Conservation (phyloP, 208 protist genomes). For the Trypanosoma conorhini region DNA sequence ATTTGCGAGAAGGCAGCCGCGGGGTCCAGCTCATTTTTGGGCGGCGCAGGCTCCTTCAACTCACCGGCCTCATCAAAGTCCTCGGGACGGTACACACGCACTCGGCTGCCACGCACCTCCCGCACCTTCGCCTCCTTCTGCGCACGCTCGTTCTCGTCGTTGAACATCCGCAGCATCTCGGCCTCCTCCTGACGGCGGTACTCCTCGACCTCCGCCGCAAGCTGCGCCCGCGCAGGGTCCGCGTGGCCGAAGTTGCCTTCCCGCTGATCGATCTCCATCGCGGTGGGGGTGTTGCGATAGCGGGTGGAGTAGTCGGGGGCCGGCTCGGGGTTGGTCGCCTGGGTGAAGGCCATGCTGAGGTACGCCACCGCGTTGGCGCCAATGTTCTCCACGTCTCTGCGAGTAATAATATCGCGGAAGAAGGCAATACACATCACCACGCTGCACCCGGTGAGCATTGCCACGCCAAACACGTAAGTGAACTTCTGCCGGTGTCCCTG, state of each 20-base stretch:
- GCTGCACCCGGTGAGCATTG: constrained; percentile 43
- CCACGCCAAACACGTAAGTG: constrained; percentile 53
- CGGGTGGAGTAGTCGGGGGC: constrained; percentile 80
- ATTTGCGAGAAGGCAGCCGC: constrained; percentile 46
- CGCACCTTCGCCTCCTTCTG: constrained; percentile 20
- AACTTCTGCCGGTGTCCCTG: constrained; percentile 36
- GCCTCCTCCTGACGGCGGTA: constrained; percentile 58
- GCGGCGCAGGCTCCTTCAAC: constrained; percentile 24
- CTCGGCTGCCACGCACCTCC: constrained; percentile 41
- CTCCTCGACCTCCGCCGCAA: constrained; percentile 34
- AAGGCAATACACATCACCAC: constrained; percentile 63
- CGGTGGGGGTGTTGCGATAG: constrained; percentile 75
- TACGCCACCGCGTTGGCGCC: constrained; percentile 60
- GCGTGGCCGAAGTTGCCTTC: constrained; percentile 35
- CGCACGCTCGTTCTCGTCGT: constrained; percentile 67
- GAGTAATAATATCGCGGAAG: constrained; percentile 49
- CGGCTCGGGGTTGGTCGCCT: constrained; percentile 78
- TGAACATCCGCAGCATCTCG: constrained; percentile 74
- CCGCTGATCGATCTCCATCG: constrained; percentile 68
- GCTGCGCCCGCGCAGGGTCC: constrained; percentile 27
- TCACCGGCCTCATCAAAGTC: constrained; percentile 41
- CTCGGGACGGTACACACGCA: constrained; percentile 56
- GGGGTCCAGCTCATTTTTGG: constrained; percentile 10
- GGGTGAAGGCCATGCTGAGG: constrained; percentile 71
- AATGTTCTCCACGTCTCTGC: constrained; percentile 60